Conservation (phyloP, 495 filamentous ascomycete species). For the Annulohypoxylon maeteangense region DNA sequence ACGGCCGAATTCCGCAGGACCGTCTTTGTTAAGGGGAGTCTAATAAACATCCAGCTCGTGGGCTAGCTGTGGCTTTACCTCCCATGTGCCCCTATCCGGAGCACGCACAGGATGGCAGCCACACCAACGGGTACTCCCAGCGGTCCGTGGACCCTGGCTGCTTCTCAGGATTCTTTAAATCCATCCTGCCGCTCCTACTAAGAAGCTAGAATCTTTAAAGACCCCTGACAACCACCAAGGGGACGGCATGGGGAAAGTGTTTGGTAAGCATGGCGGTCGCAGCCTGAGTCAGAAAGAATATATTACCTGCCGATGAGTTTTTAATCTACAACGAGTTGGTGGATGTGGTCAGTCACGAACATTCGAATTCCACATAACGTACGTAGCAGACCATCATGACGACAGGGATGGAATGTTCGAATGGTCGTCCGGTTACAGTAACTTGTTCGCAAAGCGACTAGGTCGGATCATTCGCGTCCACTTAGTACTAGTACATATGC, state of each 20-base stretch:
- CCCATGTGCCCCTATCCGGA: slow-evolving; percentile 38
- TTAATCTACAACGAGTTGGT: slow-evolving; percentile 39
- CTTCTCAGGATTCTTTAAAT: slow-evolving; percentile 32
- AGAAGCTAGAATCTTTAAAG: slow-evolving; percentile 24
- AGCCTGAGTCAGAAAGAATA: slow-evolving; percentile 36
- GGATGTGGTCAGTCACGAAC: slow-evolving; percentile 38
- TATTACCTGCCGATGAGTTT: slow-evolving; percentile 39
- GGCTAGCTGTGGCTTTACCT: slow-evolving; percentile 35
- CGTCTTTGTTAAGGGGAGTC: slow-evolving; percentile 26
- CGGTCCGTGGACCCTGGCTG: slow-evolving; percentile 25
- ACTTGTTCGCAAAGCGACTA: slow-evolving; percentile 40
- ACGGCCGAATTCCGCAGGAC: slow-evolving; percentile 28
- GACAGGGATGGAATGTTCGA: slow-evolving; percentile 43
- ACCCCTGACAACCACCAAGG: slow-evolving; percentile 30
- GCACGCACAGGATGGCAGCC: slow-evolving; percentile 27
- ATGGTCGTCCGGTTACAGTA: slow-evolving; percentile 38
- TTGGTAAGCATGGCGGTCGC: slow-evolving; percentile 37
- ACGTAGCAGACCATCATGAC: slow-evolving; percentile 40
- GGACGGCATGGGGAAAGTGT: slow-evolving; percentile 23
- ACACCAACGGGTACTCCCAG: slow-evolving; percentile 33
- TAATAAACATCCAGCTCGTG: slow-evolving; percentile 21
- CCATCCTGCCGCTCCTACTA: slow-evolving; percentile 29
- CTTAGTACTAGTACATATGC: slow-evolving; percentile 43
- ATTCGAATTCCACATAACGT: slow-evolving; percentile 39
- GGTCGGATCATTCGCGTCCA: slow-evolving; percentile 35